A percentile compares a stretch with the other conserved stretches of the same genome.
phyloP scores from a whole-genome alignment of 75 land plant genomes.

The Adiantum capillusveneris region DNA sequence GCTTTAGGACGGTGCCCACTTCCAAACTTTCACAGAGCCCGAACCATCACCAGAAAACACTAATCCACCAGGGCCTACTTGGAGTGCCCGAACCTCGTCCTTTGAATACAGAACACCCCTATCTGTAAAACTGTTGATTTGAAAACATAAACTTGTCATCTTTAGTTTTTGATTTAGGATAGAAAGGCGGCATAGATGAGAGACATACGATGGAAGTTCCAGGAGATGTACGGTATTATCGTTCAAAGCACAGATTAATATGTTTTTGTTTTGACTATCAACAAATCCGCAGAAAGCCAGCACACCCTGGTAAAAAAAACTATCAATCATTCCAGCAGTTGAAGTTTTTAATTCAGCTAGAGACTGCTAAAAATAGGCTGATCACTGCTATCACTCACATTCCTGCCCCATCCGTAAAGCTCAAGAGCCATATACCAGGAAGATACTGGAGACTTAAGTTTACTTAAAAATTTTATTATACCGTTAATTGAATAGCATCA shows the following conservation, averaged over 20 bases:
- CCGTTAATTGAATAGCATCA: too few species aligned
- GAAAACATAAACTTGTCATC: too few species aligned
- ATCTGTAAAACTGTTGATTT: constrained; percentile 53
- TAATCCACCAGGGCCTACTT: constrained; percentile 69
- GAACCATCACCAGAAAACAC: constrained; percentile 86
- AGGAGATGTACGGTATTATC: constrained; percentile 64
- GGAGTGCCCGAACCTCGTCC: constrained; percentile 66
- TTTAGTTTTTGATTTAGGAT: not conserved
- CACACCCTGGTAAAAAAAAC: constrained; percentile 43
- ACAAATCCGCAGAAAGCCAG: constrained; percentile 53
- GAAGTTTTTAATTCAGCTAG: too few species aligned
- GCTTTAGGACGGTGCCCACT: constrained; percentile 43
- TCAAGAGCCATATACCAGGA: too few species aligned
- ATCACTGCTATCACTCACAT: too few species aligned
- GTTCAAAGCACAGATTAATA: constrained; percentile 62
- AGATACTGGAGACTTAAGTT: too few species aligned
- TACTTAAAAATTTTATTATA: too few species aligned
- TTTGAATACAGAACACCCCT: constrained; percentile 65
- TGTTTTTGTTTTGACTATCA: constrained; percentile 56
- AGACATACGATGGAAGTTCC: constrained; percentile 77
- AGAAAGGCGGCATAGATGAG: not conserved
- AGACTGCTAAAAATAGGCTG: too few species aligned
- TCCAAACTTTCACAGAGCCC: constrained; percentile 85
- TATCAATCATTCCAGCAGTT: too few species aligned
- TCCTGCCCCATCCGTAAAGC: too few species aligned